Evolutionary conservation across 2,329 filamentous ascomycete genomes (phyloP), one percentile per base, ranked within the genome.

Genomic region (Hyphodiscus sp.): DNA sequence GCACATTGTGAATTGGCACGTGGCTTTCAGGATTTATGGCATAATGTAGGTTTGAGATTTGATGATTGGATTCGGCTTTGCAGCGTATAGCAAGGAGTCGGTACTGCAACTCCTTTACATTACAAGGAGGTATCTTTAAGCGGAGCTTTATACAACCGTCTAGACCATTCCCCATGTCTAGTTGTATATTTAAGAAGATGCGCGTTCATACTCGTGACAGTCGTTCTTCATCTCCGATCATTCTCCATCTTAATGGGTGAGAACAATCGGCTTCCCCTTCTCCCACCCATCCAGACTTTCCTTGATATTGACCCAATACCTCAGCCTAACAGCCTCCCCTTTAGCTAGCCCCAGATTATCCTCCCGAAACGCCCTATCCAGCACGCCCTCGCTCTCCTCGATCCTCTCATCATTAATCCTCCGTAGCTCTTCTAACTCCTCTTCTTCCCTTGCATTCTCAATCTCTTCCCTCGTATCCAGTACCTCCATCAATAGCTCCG

Each of bases 261-360:
- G 61, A 45, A 81, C 75, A 51, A 78, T 67, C 7, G 73, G 73
- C 73, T 82, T 86, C 5, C 90, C 91, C 64, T 77, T 82, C 76
- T 96, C 90, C 91, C 92, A 96, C 58, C 85, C 81, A 67, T 86
- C 76, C 65, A 96, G 74, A 46, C 84, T 87, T 70, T 95, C 87
- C 58, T 83, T 79, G 57, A 97, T 85, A 71, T 91, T 96, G 52
- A 87, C 79, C 92, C 92, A 96, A 74, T 96, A 97, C 69, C 90
- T 77, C 73, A 96, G 71, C 69, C 80, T 77, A 1, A 96, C 83
- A 45, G 85, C 84, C 77, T 95, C 89, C 56, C 68, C 71, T 71
- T 80, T 83, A 16, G 91, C 92, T 9, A 58, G 71, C 42, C 83
- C 77, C 41, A 88, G 67, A 66, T 92, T 81, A 47, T 86, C 87